Conservation (phyloP, 73 alveolate species). For the Stentor coeruleus region DNA sequence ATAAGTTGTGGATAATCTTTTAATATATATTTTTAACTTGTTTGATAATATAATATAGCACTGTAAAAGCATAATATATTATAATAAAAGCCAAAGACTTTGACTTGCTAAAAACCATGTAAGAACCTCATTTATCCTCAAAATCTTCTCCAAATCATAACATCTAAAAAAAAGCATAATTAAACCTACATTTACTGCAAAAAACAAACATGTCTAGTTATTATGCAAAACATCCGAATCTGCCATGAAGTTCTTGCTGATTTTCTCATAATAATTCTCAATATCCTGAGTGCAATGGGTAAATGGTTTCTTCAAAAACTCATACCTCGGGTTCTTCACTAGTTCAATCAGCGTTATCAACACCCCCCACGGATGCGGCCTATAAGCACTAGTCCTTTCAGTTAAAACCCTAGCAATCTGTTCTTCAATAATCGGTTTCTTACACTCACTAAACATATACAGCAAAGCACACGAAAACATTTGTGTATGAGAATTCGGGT, state of each 20-base stretch:
- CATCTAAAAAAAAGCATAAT: too few species aligned
- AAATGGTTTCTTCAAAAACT: constrained; percentile 50
- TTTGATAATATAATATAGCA: too few species aligned
- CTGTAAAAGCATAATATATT: too few species aligned
- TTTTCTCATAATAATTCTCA: constrained; percentile 5
- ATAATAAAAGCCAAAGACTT: too few species aligned
- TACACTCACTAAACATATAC: constrained; percentile 54
- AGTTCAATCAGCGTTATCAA: constrained; percentile 82
- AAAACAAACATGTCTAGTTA: too few species aligned
- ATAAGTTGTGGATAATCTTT: too few species aligned
- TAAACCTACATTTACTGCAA: too few species aligned
- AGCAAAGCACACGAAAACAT: constrained; percentile 72
- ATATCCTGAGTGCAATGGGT: constrained; percentile 32
- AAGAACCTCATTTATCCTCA: too few species aligned
- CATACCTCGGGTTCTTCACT: constrained; percentile 64
- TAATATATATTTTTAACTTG: too few species aligned
- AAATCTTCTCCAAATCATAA: too few species aligned
- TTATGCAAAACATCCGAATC: not conserved
- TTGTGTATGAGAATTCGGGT: constrained; percentile 85
- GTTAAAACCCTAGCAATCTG: constrained; percentile 65
- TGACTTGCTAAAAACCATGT: too few species aligned
- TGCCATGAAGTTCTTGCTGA: constrained; percentile 18
- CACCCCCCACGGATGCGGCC: constrained; percentile 97
- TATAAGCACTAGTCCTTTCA: constrained; percentile 79
- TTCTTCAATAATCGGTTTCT: constrained; percentile 58